Evolutionary conservation across 2,329 filamentous ascomycete species (phyloP).

Genomic region (Venturiaceae sp.): DNA sequence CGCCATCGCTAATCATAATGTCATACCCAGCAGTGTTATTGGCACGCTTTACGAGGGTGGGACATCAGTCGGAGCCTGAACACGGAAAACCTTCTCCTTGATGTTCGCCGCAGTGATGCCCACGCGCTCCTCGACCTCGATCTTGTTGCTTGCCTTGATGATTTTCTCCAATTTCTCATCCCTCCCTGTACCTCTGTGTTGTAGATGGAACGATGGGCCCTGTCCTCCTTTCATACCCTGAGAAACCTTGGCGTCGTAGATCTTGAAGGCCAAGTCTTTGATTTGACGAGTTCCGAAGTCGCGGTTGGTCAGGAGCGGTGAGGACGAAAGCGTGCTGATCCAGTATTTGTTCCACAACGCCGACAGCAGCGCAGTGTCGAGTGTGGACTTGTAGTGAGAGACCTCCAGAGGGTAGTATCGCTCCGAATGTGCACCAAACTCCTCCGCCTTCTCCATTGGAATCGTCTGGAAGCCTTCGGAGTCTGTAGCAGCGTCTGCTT

Average conservation of each 20-base stretch:
- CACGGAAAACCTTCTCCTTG: conserved; percentile 50
- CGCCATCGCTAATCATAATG: not conserved
- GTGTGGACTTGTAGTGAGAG: conserved; percentile 86
- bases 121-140: conserved; percentile 53
- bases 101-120: conserved; percentile 53
- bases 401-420: conserved; percentile 89
- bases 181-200: conserved; percentile 14
- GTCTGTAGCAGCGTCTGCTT: conserved; percentile 30
- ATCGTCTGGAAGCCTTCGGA: conserved; percentile 64
- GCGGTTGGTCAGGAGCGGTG: conserved; percentile 80
- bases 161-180: conserved; percentile 49
- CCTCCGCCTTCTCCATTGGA: conserved; percentile 84
- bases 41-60: not conserved
- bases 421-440: conserved; percentile 87
- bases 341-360: conserved; percentile 98
- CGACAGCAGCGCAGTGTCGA: conserved; percentile 79
- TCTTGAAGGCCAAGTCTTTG: conserved; percentile 74
- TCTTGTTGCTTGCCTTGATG: conserved; percentile 49
- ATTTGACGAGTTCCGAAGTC: conserved; percentile 93
- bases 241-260: conserved; percentile 52
- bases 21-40: not conserved
- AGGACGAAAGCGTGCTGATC: conserved; percentile 91
- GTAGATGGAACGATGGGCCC: conserved; percentile 11
- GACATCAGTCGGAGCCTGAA: not conserved
- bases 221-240: conserved; percentile 20